Conservation (phyloP, 2,329 filamentous ascomycete genomes). For the Trichoderma citrinoviride region DNA sequence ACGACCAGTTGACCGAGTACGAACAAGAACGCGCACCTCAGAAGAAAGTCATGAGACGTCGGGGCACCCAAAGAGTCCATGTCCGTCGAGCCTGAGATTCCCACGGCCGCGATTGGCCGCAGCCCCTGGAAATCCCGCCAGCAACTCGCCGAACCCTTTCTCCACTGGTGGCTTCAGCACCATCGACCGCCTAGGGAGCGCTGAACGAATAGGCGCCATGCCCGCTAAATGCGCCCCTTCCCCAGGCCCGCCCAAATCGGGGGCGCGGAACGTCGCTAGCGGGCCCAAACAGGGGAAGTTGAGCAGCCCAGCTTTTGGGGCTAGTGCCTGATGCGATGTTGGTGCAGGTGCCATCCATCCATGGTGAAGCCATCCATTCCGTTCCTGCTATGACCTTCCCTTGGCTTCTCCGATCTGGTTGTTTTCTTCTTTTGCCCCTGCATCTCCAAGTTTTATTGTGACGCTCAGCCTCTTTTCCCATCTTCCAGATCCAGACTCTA, state of each 20-base stretch:
- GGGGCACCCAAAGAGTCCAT: not conserved
- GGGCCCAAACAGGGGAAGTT: not conserved
- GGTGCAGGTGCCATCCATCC: not conserved
- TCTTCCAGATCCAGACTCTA: not conserved
- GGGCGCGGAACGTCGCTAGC: no score
- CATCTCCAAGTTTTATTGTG: no score
- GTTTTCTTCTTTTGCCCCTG: not conserved
- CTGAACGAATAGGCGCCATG: not conserved
- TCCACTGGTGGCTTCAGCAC: not conserved
- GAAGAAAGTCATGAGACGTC: not conserved
- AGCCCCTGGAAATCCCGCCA: slow-evolving; percentile 2
- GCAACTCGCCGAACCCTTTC: not conserved
- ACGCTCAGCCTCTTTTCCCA: not conserved
- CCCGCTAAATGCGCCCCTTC: not conserved
- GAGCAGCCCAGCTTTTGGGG: not conserved
- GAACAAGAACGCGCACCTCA: slow-evolving; percentile 8
- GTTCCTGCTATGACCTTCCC: slow-evolving; percentile 1
- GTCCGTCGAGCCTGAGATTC: not conserved
- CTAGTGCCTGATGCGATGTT: not conserved
- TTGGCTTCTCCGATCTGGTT: not conserved
- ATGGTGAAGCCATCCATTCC: not conserved
- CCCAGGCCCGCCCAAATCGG: not conserved
- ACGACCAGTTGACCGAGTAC: slow-evolving; percentile 3
- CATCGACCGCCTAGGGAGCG: not conserved
- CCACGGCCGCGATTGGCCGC: slow-evolving; percentile 6